phyloP scores from a whole-genome alignment of 345 rosid species.

The Camelina laxa region DNA sequence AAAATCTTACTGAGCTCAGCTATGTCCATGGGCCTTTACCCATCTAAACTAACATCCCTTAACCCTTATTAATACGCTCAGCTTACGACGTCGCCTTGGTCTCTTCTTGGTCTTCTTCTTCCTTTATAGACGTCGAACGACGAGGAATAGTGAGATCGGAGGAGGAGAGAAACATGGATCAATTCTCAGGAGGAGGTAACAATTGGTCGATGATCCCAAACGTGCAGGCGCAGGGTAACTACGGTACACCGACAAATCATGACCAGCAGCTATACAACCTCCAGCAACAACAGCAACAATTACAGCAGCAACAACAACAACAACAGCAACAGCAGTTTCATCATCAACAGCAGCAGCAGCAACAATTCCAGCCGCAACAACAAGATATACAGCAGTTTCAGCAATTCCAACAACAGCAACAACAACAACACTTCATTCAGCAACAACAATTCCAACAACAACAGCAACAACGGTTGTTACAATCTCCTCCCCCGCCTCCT shows the following conservation, averaged over 20 bases:
- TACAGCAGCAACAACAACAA: slow-evolving; percentile 39
- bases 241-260: slow-evolving; percentile 59
- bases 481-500: slow-evolving; percentile 28
- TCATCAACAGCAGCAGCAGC: slow-evolving; percentile 41
- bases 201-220: slow-evolving; percentile 61
- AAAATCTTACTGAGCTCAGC: not conserved
- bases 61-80: not conserved
- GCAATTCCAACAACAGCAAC: slow-evolving; percentile 39
- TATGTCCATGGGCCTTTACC: not conserved
- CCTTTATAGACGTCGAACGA: no score
- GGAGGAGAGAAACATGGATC: slow-evolving; percentile 20
- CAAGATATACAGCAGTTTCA: slow-evolving; percentile 43
- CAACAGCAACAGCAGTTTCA: slow-evolving; percentile 45
- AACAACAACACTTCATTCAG: slow-evolving; percentile 42
- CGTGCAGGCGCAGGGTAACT: slow-evolving; percentile 53
- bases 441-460: slow-evolving; percentile 46
- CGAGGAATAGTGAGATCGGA: slow-evolving; percentile 11
- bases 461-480: slow-evolving; percentile 37
- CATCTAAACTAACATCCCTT: not conserved
- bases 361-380: slow-evolving; percentile 27
- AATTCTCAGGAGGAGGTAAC: slow-evolving; percentile 52
- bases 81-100: not conserved
- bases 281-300: slow-evolving; percentile 48
- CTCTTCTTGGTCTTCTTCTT: not conserved
- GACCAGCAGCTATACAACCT: slow-evolving; percentile 52